Evolutionary conservation across 257 asterid genomes (phyloP).

Genomic region (Solanum tarijense): DNA sequence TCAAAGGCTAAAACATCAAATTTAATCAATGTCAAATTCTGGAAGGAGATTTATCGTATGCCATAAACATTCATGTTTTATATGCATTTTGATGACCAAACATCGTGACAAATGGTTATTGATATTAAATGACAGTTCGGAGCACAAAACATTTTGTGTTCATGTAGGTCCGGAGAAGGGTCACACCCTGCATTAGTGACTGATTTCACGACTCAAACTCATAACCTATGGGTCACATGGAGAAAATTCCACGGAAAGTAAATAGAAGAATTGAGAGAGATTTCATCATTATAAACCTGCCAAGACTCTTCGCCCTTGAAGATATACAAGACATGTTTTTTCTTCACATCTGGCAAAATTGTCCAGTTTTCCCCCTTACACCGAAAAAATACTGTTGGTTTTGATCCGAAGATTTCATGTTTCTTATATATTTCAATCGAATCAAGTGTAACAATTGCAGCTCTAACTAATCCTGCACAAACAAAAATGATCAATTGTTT

Average conservation of each 20-base stretch:
- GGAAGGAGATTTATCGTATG: not conserved
- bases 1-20: conserved; percentile 58
- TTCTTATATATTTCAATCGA: conserved; percentile 52
- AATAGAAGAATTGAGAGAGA: not conserved
- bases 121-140: too few species aligned
- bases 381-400: conserved; percentile 46
- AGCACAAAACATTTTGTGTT: not conserved
- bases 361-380: conserved; percentile 59
- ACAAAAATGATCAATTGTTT: not conserved
- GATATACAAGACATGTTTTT: conserved; percentile 33
- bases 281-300: conserved; percentile 44
- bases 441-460: conserved; percentile 51
- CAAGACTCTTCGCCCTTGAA: conserved; percentile 87
- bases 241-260: not conserved
- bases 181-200: not conserved
- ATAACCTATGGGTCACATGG: not conserved
- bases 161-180: not conserved
- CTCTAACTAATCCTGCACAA: conserved; percentile 28
- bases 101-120: not conserved
- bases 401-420: conserved; percentile 50
- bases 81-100: not conserved
- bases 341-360: conserved; percentile 58
- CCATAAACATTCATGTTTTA: not conserved
- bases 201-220: not conserved
- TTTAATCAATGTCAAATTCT: not conserved